Evolutionary conservation across 2,329 filamentous ascomycete species (phyloP).

Genomic region (Aspergillus phoenicis): DNA sequence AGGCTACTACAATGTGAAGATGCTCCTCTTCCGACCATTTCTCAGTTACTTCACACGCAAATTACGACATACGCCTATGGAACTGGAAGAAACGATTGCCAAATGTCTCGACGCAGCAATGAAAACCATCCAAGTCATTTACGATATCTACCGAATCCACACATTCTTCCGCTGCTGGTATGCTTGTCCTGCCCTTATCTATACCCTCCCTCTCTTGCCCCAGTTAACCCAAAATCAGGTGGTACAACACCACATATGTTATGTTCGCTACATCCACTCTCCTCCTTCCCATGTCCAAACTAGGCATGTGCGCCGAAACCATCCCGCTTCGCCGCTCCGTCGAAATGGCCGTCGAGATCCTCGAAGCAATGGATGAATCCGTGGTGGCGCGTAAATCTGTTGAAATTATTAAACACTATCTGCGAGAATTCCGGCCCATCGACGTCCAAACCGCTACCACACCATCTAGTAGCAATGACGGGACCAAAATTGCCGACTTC

Average conservation of each 20-base stretch:
- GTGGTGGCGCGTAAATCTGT: conserved; percentile 44
- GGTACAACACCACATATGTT: conserved; percentile 49
- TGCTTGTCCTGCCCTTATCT: background rate
- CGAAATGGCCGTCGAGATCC: conserved; percentile 43
- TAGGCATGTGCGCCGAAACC: conserved; percentile 33
- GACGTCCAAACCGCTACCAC: background rate
- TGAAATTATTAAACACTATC: conserved; percentile 38
- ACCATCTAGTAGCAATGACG: background rate
- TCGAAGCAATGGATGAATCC: conserved; percentile 48
- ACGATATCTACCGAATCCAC: conserved; percentile 43
- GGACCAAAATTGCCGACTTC: background rate
- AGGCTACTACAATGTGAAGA: conserved; percentile 47
- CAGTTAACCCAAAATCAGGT: conserved; percentile 29
- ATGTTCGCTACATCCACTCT: conserved; percentile 45
- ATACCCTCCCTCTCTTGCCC: background rate
- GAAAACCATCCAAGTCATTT: conserved; percentile 44
- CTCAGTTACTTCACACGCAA: conserved; percentile 35
- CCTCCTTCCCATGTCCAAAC: conserved; percentile 37
- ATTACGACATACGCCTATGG: conserved; percentile 28
- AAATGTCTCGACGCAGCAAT: conserved; percentile 46
- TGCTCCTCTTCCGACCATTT: conserved; percentile 43
- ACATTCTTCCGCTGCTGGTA: conserved; percentile 49
- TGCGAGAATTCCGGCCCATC: conserved; percentile 32
- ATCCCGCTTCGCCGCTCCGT: conserved; percentile 33
- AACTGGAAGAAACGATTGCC: conserved; percentile 33